Base-by-base conservation (phyloP, 108 stramenopile genomes). In the Skeletonema grethae region DNA sequence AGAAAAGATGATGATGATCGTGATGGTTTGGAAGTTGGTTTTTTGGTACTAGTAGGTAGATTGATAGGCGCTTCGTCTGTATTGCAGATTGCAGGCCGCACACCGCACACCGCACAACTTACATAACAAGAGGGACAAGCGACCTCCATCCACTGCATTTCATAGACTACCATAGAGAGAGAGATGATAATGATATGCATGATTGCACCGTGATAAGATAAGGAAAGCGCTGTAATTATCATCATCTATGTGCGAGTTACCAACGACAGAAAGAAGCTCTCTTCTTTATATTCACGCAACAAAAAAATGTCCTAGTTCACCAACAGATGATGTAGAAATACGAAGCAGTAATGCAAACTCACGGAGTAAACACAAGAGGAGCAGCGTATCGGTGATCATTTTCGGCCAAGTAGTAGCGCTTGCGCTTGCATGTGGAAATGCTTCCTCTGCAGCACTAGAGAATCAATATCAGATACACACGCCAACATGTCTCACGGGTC, bases 381-480 rank as follows among this genome's bases (percentile, higher is more conserved):
- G 9, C 50, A 53, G 50, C 22, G 6, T 53, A 24, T 53, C 50
- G 22, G 50, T 53, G 25, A 55, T 90, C 9, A 4, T 82, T 5
- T 75, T 86, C 39, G 90, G 90, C 10, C 90, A 91, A 67, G 50
- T 79, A 16, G 61, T 89, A 9, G 82, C 78, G 15, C 65, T 91
- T 2, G 13, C 77, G 7, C 67, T 90, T 20, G 85, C 92, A 7
- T 65, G 71, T 36, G 82, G 70, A 1, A 84, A 88, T 7, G 87
- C 88, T 3, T 73, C 90, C 9, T 88, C 86, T 36, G 81, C 90
- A 1, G 76, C 82, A 6, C 59, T 93, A 36, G 58, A 82, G 30
- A 78, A 65, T 62, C 79, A 63, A 55, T 89, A 24, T 85, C 87
- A 64, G 12, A 72, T 63, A 67, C 77, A 25, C 69, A 76, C 53